These are phyloP conservation scores for Atkinsonella hypoxylon DNA, from an alignment of 2,329 filamentous ascomycete species.

Conservation along the genomic window DNA sequence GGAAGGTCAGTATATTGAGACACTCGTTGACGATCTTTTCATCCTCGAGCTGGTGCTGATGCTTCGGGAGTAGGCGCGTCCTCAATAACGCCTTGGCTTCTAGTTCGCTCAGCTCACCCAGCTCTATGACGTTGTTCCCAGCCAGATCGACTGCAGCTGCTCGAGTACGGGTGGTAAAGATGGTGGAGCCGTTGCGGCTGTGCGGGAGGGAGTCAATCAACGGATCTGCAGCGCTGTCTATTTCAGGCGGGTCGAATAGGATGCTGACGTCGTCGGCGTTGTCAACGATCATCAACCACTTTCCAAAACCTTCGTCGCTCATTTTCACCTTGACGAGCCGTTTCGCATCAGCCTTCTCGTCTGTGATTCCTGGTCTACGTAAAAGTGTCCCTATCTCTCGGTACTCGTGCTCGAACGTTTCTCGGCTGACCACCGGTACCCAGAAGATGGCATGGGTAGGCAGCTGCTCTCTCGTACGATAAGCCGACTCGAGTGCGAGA, in stretches of 20 bases:
- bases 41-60: no score
- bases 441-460: constrained; percentile 28
- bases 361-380: constrained; percentile 15
- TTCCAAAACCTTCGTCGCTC: constrained; percentile 13
- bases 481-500: constrained; percentile 10
- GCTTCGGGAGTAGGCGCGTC: no score
- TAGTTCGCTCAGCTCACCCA: no score
- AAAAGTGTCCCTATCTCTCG: constrained; percentile 19
- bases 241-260: no score
- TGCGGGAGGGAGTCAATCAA: constrained; percentile 13
- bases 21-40: no score
- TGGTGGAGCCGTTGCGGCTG: constrained; percentile 7
- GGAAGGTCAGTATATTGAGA: constrained; percentile 16
- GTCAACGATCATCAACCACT: constrained; percentile 33
- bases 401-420: constrained; percentile 24
- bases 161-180: constrained; percentile 11
- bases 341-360: constrained; percentile 24
- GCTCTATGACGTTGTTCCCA: no score
- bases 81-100: constrained; percentile 9
- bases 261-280: constrained; percentile 30
- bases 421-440: constrained; percentile 19
- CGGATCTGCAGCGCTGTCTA: no score
- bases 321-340: constrained; percentile 22
- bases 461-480: constrained; percentile 13
- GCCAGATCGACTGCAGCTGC: constrained; percentile 14